Base-by-base conservation (phyloP, 331 rosid genomes). In the Pyracantha coccinea region DNA sequence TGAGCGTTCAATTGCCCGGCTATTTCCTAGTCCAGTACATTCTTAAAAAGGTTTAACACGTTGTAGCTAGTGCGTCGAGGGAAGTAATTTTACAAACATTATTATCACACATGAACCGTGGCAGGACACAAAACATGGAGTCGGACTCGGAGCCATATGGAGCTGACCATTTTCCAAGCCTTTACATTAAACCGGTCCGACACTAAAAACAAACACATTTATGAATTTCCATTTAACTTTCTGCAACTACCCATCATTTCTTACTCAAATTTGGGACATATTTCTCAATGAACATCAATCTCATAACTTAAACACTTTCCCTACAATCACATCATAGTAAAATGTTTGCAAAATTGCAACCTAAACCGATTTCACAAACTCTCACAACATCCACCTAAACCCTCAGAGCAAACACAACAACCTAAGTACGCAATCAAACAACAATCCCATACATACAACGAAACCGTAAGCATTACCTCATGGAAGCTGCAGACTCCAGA, bases 401-500 rank as follows among this genome's bases (percentile, higher is more conserved):
- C 16, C 66, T 50, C 24, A 69, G 17, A 45, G 32, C 12, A 29
- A 9, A 58, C 19, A 77, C 35, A 77, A 44, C 11, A 47, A 57
- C 54, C 20, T 15, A 68, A 20, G 58, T 29, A 68, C 10, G 38
- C 55, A 57, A 55, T 23, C 17, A 23, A 31, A 47, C 61, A 74
- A 64, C 19, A 65, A 60, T 4, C 2, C 73, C 58, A 53, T 73
- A 66, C 55, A 53, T 21, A 23, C 12, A 77, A 52, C 7, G 15
- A 32, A 68, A 19, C 15, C 11, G 45, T 8, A 58, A 66, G 17
- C 29, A 50, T 61, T 72, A 89, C 98, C 97, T 88, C 94, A 72
- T 81, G 75, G 81, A 87, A 93, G 75, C 86, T 84, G 83, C 92
- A 86, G 70, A 91, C 90, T 8, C 93, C 94, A 68, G 98, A 89